These are phyloP conservation scores for Sordariomycetes sp. DNA, from an alignment of 2,329 filamentous ascomycete species.

Conservation along the genomic window DNA sequence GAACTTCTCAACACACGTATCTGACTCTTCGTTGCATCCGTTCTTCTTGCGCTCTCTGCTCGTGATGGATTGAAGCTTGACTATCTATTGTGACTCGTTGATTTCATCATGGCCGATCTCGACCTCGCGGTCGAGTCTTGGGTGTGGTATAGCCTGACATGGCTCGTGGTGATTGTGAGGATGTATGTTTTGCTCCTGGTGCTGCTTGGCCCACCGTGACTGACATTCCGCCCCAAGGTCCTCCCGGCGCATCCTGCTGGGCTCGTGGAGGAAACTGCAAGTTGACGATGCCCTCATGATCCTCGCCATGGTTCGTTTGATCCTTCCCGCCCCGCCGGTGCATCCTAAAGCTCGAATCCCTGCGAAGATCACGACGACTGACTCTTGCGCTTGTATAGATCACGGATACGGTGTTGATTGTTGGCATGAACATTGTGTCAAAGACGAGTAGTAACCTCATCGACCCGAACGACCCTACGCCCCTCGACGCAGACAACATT, in stretches of 20 bases:
- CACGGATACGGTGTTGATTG: conserved; percentile 44
- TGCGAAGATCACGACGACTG: neutral
- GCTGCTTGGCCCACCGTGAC: neutral
- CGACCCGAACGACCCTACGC: conserved; percentile 30
- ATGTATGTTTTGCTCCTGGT: conserved; percentile 3
- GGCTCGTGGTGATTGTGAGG: conserved; percentile 4
- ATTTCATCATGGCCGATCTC: neutral
- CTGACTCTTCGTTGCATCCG: no score
- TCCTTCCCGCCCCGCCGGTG: no score
- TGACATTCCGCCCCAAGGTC: neutral
- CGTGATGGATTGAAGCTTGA: no score
- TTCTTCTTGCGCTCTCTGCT: no score
- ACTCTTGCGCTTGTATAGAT: conserved; percentile 17
- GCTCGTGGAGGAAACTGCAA: conserved; percentile 6
- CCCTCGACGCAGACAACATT: conserved; percentile 35
- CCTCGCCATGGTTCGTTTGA: conserved; percentile 4
- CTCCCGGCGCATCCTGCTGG: conserved; percentile 6
- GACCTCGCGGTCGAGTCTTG: conserved; percentile 6
- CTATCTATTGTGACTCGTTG: no score
- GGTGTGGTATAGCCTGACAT: conserved; percentile 6
- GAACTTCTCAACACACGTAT: no score
- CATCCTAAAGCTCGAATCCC: neutral
- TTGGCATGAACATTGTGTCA: conserved; percentile 44
- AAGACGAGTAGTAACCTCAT: conserved; percentile 52
- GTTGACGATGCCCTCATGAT: conserved; percentile 6